Conservation (phyloP, 257 asterid species). For the Primulina tabacum region DNA sequence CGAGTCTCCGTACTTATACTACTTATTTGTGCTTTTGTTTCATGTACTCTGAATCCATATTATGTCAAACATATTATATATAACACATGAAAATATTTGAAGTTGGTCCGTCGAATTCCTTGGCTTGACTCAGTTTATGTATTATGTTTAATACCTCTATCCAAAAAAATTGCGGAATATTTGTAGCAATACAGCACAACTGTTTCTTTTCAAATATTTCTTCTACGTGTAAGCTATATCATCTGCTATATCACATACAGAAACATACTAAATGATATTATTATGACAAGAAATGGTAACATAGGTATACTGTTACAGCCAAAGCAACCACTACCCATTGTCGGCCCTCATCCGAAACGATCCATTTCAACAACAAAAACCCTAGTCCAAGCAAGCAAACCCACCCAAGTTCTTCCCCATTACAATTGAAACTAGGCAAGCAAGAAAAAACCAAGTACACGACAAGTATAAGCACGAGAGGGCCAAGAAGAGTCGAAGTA, state of each 20-base stretch:
- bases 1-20: not conserved
- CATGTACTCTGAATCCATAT: slow-evolving; percentile 17
- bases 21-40: slow-evolving; percentile 20
- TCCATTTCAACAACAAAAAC: not conserved
- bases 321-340: not conserved
- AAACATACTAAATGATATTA: too few relatives aligned
- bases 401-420: not conserved
- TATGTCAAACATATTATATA: not conserved
- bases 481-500: not conserved
- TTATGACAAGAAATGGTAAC: not conserved
- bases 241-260: too few relatives aligned
- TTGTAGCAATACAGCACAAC: too few relatives aligned
- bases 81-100: not conserved
- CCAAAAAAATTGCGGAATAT: too few relatives aligned
- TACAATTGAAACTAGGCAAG: not conserved
- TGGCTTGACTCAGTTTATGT: too few relatives aligned
- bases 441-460: not conserved
- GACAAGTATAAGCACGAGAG: not conserved
- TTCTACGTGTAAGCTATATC: too few relatives aligned
- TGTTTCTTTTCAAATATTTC: too few relatives aligned
- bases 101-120: too few relatives aligned
- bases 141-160: too few relatives aligned
- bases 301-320: not conserved
- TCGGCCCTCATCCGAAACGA: not conserved
- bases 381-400: not conserved